These are phyloP conservation scores for Aspergillus haitiensis DNA, from an alignment of 495 filamentous ascomycete species.

Conservation along the genomic window DNA sequence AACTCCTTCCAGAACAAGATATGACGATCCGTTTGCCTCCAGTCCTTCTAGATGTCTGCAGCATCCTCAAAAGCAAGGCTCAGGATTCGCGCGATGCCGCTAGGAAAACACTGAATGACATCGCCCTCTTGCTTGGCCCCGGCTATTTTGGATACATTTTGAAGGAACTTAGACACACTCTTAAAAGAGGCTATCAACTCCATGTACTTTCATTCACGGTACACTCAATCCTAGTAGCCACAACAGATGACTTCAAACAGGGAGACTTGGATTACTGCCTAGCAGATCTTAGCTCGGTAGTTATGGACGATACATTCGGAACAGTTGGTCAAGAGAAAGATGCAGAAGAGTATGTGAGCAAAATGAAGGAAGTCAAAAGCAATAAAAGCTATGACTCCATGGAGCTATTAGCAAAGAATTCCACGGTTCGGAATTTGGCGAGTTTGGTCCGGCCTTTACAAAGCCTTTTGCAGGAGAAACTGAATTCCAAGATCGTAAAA, in stretches of 20 bases:
- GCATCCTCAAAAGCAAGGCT: conserved; percentile 84
- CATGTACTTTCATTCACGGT: conserved; percentile 95
- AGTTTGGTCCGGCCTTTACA: conserved; percentile 76
- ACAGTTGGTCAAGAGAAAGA: conserved; percentile 97
- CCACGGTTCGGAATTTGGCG: conserved; percentile 71
- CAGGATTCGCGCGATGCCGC: conserved; percentile 89
- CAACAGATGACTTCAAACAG: conserved; percentile 69
- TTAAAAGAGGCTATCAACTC: conserved; percentile 83
- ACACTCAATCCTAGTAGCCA: conserved; percentile 82
- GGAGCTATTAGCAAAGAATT: conserved; percentile 82
- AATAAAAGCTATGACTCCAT: conserved; percentile 98
- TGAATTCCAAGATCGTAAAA: conserved; percentile 72
- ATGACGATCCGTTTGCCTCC: conserved; percentile 72
- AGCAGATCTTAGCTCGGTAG: conserved; percentile 69
- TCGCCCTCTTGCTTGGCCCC: conserved; percentile 75
- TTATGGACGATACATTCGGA: conserved; percentile 98
- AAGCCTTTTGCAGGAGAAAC: conserved; percentile 73
- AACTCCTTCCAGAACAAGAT: conserved; percentile 69
- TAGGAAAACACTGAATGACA: conserved; percentile 79
- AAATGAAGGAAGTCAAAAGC: conserved; percentile 96
- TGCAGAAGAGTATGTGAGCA: conserved; percentile 88
- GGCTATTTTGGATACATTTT: conserved; percentile 87
- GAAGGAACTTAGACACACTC: conserved; percentile 80
- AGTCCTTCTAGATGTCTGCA: conserved; percentile 86
- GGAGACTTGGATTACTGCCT: conserved; percentile 92